Conservation (phyloP, 768 basidiomycete genomes). For the Krasilnikovozyma curviuscula region DNA sequence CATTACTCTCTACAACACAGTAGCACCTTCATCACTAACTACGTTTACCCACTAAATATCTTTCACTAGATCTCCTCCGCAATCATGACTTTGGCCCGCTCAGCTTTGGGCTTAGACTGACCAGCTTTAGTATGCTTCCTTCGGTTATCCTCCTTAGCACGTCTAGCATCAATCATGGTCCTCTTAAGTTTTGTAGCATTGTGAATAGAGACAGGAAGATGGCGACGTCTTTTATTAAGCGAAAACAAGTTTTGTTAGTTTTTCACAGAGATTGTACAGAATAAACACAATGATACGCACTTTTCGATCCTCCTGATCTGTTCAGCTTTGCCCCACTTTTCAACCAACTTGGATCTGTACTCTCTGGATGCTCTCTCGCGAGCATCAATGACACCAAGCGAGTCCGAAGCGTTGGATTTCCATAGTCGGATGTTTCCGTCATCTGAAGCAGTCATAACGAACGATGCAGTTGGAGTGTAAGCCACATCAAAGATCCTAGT, state of each 20-base stretch:
- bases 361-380: conserved; percentile 80
- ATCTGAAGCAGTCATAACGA: conserved; percentile 75
- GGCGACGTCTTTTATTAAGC: conserved; percentile 38
- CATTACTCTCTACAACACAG: no score
- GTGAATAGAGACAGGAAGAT: conserved; percentile 78
- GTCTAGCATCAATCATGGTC: conserved; percentile 73
- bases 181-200: conserved; percentile 69
- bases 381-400: conserved; percentile 73
- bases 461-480: conserved; percentile 78
- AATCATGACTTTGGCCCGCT: conserved; percentile 43
- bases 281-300: conserved; percentile 30
- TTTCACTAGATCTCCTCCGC: conserved; percentile 7
- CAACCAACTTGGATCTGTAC: conserved; percentile 69
- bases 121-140: conserved; percentile 74
- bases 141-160: conserved; percentile 83
- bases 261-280: background rate
- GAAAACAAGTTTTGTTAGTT: no score
- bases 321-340: conserved; percentile 69
- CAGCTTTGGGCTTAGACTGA: conserved; percentile 69
- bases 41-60: no score
- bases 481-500: conserved; percentile 77
- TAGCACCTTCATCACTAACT: no score
- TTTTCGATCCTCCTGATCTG: conserved; percentile 64
- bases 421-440: conserved; percentile 89
- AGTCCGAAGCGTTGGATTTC: conserved; percentile 84